Evolutionary conservation across 176 grass and related monocot genomes (phyloP).

Genomic region (Carex littledalei): DNA sequence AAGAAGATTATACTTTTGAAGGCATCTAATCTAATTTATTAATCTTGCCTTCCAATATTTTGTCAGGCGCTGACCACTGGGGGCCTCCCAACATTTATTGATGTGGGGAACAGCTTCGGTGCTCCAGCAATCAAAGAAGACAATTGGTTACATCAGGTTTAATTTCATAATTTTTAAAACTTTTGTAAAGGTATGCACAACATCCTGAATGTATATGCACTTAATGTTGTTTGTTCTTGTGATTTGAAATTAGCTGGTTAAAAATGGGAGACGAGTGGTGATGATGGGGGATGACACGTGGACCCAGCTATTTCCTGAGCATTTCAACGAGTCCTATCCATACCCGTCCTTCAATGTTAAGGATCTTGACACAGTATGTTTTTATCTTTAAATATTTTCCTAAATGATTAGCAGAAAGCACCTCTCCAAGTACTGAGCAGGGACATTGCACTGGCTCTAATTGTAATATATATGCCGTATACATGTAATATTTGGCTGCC

Average conservation of each 20-base stretch:
- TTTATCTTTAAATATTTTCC: not conserved
- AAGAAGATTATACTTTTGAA: not conserved
- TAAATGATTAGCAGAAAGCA: not conserved
- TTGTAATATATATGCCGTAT: not conserved
- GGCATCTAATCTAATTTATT: not conserved
- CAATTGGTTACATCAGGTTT: slow-evolving; percentile 95
- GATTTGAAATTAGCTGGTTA: slow-evolving; percentile 40
- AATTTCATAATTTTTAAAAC: slow-evolving; percentile 18
- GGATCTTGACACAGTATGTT: slow-evolving; percentile 87
- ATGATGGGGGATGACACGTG: slow-evolving; percentile 99
- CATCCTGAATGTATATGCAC: not conserved
- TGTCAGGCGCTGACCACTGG: slow-evolving; percentile 77
- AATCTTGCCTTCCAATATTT: not conserved
- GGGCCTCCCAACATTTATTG: slow-evolving; percentile 95
- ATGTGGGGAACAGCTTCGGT: slow-evolving; percentile 93
- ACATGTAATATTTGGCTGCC: not conserved
- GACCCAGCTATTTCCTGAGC: slow-evolving; percentile 88
- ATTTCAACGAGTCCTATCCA: slow-evolving; percentile 85
- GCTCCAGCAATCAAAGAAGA: slow-evolving; percentile 92
- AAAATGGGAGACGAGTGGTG: slow-evolving; percentile 75
- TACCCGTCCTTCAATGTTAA: slow-evolving; percentile 99
- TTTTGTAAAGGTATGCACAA: not conserved
- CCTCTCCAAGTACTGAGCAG: not conserved
- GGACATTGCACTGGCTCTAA: not conserved
- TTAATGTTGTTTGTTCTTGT: slow-evolving; percentile 27